These are phyloP conservation scores for Fusarium vanettenii DNA, from an alignment of 2,329 filamentous ascomycete genomes.

Conservation along the genomic window DNA sequence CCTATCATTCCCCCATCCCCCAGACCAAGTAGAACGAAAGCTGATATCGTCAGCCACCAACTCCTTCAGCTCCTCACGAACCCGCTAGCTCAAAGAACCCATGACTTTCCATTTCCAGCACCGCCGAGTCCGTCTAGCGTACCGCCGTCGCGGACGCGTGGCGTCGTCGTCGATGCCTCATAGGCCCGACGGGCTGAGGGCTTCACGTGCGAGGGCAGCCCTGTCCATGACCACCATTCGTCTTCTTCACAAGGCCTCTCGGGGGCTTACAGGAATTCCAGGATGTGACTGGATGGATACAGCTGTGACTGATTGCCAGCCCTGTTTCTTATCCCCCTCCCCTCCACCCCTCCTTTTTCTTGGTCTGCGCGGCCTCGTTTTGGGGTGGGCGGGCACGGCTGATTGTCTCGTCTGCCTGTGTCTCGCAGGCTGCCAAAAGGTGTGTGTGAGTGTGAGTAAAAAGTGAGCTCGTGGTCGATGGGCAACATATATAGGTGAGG, in stretches of 20 bases:
- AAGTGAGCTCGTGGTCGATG: conserved; percentile 7
- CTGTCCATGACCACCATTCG: conserved; percentile 43
- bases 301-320: conserved; percentile 25
- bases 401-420: conserved; percentile 30
- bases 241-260: conserved; percentile 35
- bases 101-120: conserved; percentile 43
- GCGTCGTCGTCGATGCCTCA: conserved; percentile 36
- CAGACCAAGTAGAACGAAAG: not conserved
- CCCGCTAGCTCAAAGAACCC: conserved; percentile 31
- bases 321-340: conserved; percentile 26
- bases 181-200: conserved; percentile 31
- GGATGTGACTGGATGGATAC: conserved; percentile 37
- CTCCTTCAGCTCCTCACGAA: conserved; percentile 38
- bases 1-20: not conserved
- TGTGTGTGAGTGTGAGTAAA: conserved; percentile 12
- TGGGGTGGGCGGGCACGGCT: conserved; percentile 19
- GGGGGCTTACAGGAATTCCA: conserved; percentile 28
- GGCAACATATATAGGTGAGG: conserved; percentile 37
- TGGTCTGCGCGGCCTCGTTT: conserved; percentile 29
- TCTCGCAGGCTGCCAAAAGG: conserved; percentile 30
- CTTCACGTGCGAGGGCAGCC: conserved; percentile 40
- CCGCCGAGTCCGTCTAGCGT: conserved; percentile 22
- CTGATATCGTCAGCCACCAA: conserved; percentile 35
- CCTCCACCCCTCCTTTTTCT: conserved; percentile 8
- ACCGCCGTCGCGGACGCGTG: conserved; percentile 36